Evolutionary conservation across 2,329 filamentous ascomycete genomes (phyloP).

Genomic region (Colletotrichum sp.): DNA sequence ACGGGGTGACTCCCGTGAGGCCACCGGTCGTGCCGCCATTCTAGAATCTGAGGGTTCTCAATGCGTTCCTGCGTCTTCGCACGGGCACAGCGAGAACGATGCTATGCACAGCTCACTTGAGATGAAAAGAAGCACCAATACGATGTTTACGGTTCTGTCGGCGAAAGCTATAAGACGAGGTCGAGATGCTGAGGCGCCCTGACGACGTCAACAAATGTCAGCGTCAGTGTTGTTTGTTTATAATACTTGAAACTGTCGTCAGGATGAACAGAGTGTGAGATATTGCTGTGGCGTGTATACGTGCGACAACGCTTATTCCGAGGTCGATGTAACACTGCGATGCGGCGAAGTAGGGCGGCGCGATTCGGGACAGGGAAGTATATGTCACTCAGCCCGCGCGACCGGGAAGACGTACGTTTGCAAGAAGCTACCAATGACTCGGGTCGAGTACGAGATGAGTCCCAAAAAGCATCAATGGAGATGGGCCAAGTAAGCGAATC

Average conservation of each 20-base stretch:
- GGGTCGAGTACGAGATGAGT: not conserved
- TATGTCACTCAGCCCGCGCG: not conserved
- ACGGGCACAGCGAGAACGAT: not conserved
- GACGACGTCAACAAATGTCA: not conserved
- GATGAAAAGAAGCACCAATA: not conserved
- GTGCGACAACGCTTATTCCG: not conserved
- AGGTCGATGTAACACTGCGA: not conserved
- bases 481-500: not conserved
- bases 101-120: not conserved
- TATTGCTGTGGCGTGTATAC: not conserved
- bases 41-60: not conserved
- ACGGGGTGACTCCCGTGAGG: not conserved
- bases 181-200: not conserved
- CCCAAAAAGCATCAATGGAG: not conserved
- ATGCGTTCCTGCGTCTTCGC: not conserved
- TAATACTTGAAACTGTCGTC: not conserved
- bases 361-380: not conserved
- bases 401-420: not conserved
- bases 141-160: not conserved
- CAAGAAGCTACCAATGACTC: conserved; percentile 3
- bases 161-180: not conserved
- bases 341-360: not conserved
- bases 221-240: not conserved
- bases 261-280: not conserved
- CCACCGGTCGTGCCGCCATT: not conserved